Base-by-base conservation (phyloP, 1,284 basidiomycete genomes). In the Ustilago sp. region DNA sequence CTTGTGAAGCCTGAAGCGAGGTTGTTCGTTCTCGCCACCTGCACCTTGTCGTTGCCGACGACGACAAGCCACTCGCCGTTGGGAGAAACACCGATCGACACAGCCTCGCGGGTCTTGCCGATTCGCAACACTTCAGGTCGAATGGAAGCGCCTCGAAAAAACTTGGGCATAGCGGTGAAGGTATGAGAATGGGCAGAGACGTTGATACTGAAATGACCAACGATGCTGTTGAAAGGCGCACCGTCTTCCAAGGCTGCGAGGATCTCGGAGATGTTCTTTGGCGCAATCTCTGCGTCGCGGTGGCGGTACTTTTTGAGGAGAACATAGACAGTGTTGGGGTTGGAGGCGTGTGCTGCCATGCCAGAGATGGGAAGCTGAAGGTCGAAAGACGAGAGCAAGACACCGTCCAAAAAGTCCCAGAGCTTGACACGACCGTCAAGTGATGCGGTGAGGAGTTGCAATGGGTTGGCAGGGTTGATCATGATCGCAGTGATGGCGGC, bases 341-440 rank as follows among this genome's bases (percentile, higher is more conserved):
- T 89, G 66, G 88, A 88, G 67, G 90, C 89, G 84, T 93, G 91
- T 1, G 90, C 90, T 63, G 91, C 90, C 74, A 95, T 87, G 77
- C 91, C 90, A 63, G 91, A 89, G 75, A 97, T 91, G 6, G 93
- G 90, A 67, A 92, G 90, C 48, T 89, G 89, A 50, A 85, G 63
- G 54, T 81, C 72, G 50, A 85, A 71, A 9, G 69, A 76, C 74
- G 92, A 91, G 63, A 98, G 88, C 15, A 97, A 87, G 4, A 89
- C 88, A 1, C 92, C 95, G 74, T 98, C 95, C 59, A 96, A 88
- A 86, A 93, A 96, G 87, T 98, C 94, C 96, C 96, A 98, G 12
- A 96, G 88, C 85, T 93, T 91, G 77, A 98, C 87, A 32, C 89
- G 90, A 12, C 95, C 96, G 80, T 95, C 93, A 60, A 92, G 86